A percentile compares a stretch with the other conserved stretches of the same genome.
Evolutionary conservation across 768 basidiomycete species (phyloP).

Genomic region (Neoboletus brunneissimus): DNA sequence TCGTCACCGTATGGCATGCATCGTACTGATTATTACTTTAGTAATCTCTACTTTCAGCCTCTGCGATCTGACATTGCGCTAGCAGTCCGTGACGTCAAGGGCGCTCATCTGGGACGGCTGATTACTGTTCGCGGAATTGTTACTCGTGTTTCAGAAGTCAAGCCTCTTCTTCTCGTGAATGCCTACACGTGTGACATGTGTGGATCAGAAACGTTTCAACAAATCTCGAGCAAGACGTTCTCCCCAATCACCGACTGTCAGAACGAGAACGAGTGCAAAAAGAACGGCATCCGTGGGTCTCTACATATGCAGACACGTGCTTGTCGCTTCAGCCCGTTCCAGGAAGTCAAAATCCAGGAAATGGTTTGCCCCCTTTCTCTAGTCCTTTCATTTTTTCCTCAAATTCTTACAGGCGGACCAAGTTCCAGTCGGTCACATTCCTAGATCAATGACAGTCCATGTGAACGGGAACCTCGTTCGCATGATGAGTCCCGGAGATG

Average conservation of each 20-base stretch:
- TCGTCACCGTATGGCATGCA: neutral
- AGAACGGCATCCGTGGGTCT: constrained; percentile 83
- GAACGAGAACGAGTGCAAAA: constrained; percentile 80
- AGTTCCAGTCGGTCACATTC: constrained; percentile 99
- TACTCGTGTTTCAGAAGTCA: constrained; percentile 98
- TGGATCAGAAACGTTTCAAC: constrained; percentile 98
- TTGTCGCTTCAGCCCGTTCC: constrained; percentile 95
- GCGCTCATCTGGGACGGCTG: constrained; percentile 80
- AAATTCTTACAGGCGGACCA: constrained; percentile 74
- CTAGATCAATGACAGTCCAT: constrained; percentile 97
- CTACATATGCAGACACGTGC: constrained; percentile 99
- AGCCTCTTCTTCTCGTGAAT: constrained; percentile 94
- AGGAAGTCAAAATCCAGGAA: constrained; percentile 98
- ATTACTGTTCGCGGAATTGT: constrained; percentile 98
- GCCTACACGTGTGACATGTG: constrained; percentile 98
- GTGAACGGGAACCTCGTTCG: constrained; percentile 88
- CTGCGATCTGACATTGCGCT: constrained; percentile 70
- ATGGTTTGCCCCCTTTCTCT: constrained; percentile 57
- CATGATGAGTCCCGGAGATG: constrained; percentile 91
- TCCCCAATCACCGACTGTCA: constrained; percentile 86
- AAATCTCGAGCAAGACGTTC: constrained; percentile 90
- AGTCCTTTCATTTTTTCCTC: neutral
- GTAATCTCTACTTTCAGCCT: constrained; percentile 93
- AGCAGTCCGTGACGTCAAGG: constrained; percentile 90
- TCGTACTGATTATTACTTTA: constrained; percentile 34